Evolutionary conservation across 306 rosid genomes (phyloP).

Genomic region (Glycyrrhiza uralensis): DNA sequence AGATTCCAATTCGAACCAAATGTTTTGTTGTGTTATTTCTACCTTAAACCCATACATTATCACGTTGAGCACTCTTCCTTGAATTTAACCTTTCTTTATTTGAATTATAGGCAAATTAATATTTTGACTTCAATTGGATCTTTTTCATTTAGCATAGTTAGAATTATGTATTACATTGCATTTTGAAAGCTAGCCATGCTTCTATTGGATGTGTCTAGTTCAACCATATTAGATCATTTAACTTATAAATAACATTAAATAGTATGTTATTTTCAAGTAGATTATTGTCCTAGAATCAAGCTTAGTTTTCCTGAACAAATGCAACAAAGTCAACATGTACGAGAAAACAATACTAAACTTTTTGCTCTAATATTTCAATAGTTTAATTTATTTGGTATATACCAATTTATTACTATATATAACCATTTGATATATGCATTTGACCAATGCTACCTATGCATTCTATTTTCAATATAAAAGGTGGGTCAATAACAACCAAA

Average conservation of each 20-base stretch:
- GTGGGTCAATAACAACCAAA: too few species aligned
- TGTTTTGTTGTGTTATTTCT: too few species aligned
- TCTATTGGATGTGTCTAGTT: not conserved
- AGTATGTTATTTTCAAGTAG: not conserved
- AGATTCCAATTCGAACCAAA: too few species aligned
- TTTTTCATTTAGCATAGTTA: not conserved
- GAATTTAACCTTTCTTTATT: too few species aligned
- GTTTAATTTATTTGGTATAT: too few species aligned
- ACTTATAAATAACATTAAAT: not conserved
- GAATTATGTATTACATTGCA: not conserved
- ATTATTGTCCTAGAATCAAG: conserved; percentile 27
- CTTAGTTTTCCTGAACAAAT: conserved; percentile 56
- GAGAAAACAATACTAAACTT: conserved; percentile 64
- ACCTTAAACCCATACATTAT: too few species aligned
- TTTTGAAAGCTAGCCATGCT: not conserved
- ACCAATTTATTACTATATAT: too few species aligned
- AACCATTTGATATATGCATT: too few species aligned
- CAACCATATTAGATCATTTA: conserved; percentile 34
- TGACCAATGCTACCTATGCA: too few species aligned
- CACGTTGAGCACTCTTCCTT: too few species aligned
- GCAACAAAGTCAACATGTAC: conserved; percentile 65
- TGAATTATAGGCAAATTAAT: not conserved
- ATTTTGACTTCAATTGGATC: not conserved
- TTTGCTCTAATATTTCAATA: conserved; percentile 59
- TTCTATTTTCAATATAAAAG: too few species aligned